phyloP scores from a whole-genome alignment of 2,329 filamentous ascomycete species.

The Emmonsiellopsis sp. region DNA sequence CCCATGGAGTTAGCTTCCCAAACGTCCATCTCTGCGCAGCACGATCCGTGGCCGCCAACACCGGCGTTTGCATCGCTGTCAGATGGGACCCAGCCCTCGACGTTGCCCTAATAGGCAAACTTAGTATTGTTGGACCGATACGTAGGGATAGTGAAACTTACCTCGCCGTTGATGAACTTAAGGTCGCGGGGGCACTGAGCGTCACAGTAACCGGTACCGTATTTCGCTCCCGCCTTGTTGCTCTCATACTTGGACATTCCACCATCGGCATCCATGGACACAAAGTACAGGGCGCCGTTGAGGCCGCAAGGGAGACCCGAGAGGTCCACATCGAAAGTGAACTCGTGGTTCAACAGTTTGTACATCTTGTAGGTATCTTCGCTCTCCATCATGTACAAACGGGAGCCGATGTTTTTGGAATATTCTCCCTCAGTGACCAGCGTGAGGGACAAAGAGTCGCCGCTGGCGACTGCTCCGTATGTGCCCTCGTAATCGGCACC shows the following conservation, averaged over 20 bases:
- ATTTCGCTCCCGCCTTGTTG: conserved; percentile 51
- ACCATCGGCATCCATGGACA: conserved; percentile 53
- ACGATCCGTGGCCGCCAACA: conserved; percentile 47
- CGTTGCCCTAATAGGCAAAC: conserved; percentile 38
- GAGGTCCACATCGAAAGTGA: conserved; percentile 65
- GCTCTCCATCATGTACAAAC: conserved; percentile 56
- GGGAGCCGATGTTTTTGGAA: conserved; percentile 37
- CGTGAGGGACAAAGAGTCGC: conserved; percentile 40
- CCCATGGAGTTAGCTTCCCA: conserved; percentile 63
- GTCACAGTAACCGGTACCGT: conserved; percentile 58
- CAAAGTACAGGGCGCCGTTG: conserved; percentile 62
- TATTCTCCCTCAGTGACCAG: conserved; percentile 34
- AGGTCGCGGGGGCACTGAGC: conserved; percentile 47
- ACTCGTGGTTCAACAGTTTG: conserved; percentile 57
- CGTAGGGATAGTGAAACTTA: conserved; percentile 19
- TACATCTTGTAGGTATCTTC: conserved; percentile 57
- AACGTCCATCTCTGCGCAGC: conserved; percentile 61
- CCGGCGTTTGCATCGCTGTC: conserved; percentile 47
- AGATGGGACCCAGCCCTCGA: conserved; percentile 45
- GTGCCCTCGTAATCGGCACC: conserved; percentile 46
- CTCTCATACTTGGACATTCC: conserved; percentile 42
- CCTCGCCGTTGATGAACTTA: conserved; percentile 46
- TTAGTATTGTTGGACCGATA: conserved; percentile 13
- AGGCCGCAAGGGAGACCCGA: conserved; percentile 60
- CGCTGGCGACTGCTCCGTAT: conserved; percentile 45